Conservation (phyloP, 106 monocot species). For the Cymbidium sinense region DNA sequence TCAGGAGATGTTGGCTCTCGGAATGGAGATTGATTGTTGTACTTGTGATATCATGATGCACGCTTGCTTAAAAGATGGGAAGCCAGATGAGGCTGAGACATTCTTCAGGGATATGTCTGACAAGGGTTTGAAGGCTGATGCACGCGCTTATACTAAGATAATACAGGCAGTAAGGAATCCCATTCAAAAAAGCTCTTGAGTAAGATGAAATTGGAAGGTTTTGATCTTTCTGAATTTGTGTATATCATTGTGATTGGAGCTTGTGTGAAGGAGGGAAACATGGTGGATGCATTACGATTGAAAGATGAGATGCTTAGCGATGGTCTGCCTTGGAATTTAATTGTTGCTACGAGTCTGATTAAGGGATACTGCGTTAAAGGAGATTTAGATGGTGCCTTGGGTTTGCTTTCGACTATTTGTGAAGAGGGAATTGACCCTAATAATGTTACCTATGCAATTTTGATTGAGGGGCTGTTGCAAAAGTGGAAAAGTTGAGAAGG, state of each 20-base stretch:
- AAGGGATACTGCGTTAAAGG: constrained; percentile 41
- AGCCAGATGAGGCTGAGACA: constrained; percentile 21
- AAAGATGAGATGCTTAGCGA: constrained; percentile 46
- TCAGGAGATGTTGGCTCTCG: constrained; percentile 29
- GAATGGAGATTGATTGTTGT: constrained; percentile 31
- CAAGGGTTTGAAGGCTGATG: constrained; percentile 29
- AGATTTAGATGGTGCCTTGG: constrained; percentile 32
- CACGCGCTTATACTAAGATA: constrained; percentile 17
- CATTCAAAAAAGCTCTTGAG: constrained; percentile 34
- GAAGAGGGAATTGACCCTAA: constrained; percentile 38
- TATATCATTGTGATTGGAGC: constrained; percentile 41
- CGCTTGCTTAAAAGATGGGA: constrained; percentile 43
- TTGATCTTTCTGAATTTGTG: constrained; percentile 25
- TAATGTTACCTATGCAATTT: constrained; percentile 30
- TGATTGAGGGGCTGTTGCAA: constrained; percentile 52
- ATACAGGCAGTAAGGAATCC: constrained; percentile 24
- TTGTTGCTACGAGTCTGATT: constrained; percentile 41
- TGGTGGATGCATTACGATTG: constrained; percentile 43
- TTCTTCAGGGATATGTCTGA: constrained; percentile 35
- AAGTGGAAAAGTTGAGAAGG: constrained; percentile 36
- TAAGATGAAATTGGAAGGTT: constrained; percentile 36
- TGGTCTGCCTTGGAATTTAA: constrained; percentile 22
- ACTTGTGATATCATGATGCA: constrained; percentile 44
- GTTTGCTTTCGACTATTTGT: constrained; percentile 17
- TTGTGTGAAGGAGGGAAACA: constrained; percentile 42